Percentiles rank a stretch among this genome's conserved stretches.
Evolutionary conservation across 2,329 filamentous ascomycete species (phyloP).

Genomic region (Scedosporium aurantiacum): DNA sequence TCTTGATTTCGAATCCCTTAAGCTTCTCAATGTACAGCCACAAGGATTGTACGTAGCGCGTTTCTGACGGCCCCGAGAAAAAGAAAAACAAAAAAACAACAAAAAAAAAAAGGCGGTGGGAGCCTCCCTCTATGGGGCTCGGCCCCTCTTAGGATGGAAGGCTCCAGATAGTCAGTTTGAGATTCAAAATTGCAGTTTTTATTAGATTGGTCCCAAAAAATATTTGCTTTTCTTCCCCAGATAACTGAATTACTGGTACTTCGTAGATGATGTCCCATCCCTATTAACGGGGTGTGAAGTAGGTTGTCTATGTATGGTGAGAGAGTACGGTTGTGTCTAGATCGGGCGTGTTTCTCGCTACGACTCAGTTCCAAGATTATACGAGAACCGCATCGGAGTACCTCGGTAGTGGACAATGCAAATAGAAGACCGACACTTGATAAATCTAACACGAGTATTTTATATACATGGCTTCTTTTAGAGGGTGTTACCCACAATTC

Average conservation of each 20-base stretch:
- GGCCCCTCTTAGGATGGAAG: background rate
- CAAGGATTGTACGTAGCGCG: background rate
- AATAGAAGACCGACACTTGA: background rate
- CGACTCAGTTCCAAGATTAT: too few species aligned
- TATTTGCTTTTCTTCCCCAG: background rate
- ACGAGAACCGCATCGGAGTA: too few species aligned
- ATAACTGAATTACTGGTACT: background rate
- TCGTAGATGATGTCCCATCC: background rate
- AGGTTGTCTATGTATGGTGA: too few species aligned
- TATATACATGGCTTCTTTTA: background rate
- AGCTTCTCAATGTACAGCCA: background rate
- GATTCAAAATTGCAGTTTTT: slow-evolving; percentile 3
- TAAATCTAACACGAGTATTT: slow-evolving; percentile 5
- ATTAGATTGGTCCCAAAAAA: slow-evolving; percentile 4
- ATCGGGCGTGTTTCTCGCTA: too few species aligned
- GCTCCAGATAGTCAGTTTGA: background rate
- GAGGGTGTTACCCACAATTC: background rate
- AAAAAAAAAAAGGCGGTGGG: background rate
- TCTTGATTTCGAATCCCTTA: background rate
- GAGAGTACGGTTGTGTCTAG: too few species aligned
- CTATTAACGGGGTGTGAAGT: too few species aligned
- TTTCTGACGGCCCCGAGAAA: background rate
- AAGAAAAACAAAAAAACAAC: background rate
- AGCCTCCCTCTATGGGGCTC: background rate
- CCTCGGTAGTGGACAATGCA: background rate